Evolutionary conservation across 257 asterid species (phyloP).

Genomic region (Solanum gandarillasii): DNA sequence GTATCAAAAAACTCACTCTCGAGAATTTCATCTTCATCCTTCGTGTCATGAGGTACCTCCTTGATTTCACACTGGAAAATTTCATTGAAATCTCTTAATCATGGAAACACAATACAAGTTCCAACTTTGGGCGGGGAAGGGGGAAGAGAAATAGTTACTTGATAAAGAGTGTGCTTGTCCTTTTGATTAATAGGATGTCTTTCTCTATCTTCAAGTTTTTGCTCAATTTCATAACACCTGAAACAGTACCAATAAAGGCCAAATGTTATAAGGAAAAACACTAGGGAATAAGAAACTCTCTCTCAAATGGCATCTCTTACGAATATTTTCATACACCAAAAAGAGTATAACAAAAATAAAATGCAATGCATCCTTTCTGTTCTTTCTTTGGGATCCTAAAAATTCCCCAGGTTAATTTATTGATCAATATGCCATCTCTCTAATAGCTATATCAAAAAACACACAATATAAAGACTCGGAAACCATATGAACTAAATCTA

Average conservation of each 20-base stretch:
- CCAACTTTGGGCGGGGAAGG: background rate
- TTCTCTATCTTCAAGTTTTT: slow-evolving; percentile 74
- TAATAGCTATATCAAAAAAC: background rate
- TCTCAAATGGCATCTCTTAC: background rate
- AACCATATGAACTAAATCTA: background rate
- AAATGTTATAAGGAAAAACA: background rate
- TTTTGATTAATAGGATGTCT: slow-evolving; percentile 78
- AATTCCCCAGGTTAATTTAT: background rate
- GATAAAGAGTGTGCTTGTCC: slow-evolving; percentile 69
- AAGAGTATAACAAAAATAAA: background rate
- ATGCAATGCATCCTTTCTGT: background rate
- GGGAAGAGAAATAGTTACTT: slow-evolving; percentile 33
- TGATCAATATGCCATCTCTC: background rate
- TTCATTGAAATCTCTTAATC: slow-evolving; percentile 6
- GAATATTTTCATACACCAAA: background rate
- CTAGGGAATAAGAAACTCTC: background rate
- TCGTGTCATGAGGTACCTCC: slow-evolving; percentile 69
- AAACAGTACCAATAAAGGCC: background rate
- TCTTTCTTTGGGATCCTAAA: background rate
- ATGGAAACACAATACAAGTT: background rate
- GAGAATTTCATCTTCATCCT: slow-evolving; percentile 76
- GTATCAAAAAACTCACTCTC: slow-evolving; percentile 99
- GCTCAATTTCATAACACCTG: slow-evolving; percentile 90
- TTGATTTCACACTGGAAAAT: slow-evolving; percentile 54
- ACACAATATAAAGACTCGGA: background rate